Evolutionary conservation across 2,329 filamentous ascomycete species (phyloP).

Genomic region (Sphaerulina vaccinii): DNA sequence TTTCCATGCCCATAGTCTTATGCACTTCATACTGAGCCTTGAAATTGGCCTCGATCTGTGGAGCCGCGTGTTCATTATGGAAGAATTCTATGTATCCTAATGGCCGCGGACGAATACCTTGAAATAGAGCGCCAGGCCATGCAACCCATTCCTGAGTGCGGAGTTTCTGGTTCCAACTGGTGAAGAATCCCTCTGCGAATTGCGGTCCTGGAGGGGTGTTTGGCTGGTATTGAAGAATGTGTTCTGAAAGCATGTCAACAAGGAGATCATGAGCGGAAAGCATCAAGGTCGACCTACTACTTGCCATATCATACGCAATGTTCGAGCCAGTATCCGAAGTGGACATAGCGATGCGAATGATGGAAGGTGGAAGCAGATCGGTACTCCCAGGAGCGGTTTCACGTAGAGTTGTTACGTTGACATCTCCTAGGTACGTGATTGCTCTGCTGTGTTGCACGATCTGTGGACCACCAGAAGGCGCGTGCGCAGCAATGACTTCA

Average conservation of each 20-base stretch:
- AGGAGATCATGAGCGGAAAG: background rate
- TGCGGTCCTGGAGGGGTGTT: background rate
- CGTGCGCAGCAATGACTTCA: background rate
- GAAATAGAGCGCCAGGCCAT: background rate
- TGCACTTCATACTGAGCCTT: background rate
- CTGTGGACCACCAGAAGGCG: background rate
- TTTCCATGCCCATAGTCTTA: background rate
- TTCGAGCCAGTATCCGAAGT: background rate
- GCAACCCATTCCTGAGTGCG: background rate
- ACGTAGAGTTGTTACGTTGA: background rate
- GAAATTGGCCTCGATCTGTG: background rate
- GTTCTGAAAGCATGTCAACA: background rate
- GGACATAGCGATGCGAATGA: background rate
- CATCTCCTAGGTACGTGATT: background rate
- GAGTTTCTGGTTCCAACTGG: background rate
- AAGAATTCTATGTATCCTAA: background rate
- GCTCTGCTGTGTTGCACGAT: background rate
- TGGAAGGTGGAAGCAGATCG: background rate
- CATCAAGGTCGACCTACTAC: background rate
- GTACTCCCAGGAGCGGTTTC: background rate
- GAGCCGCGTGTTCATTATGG: background rate
- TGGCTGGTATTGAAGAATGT: background rate
- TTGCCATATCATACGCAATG: background rate
- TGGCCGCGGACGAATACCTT: background rate
- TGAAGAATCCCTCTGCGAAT: background rate